Evolutionary conservation across 2,329 filamentous ascomycete species (phyloP).

Genomic region (Cladosporium sp.): DNA sequence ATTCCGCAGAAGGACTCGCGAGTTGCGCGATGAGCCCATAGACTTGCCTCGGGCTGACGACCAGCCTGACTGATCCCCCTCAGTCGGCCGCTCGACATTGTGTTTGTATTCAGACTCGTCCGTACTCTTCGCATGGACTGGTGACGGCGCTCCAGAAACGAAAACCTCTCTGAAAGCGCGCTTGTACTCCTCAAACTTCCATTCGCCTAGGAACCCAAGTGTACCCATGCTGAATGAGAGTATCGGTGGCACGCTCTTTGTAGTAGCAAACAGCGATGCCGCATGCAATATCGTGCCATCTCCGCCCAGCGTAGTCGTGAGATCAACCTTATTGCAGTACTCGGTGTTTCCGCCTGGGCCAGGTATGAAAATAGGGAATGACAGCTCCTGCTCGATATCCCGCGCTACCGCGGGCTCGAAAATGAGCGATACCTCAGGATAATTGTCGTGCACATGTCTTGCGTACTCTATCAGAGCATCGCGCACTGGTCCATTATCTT

Average conservation of each 20-base stretch:
- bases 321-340: slow-evolving; percentile 76
- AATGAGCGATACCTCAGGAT: slow-evolving; percentile 75
- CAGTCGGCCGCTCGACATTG: slow-evolving; percentile 13
- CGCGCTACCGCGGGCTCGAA: slow-evolving; percentile 74
- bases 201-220: slow-evolving; percentile 89
- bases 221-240: slow-evolving; percentile 97
- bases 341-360: slow-evolving; percentile 18
- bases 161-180: slow-evolving; percentile 88
- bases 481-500: slow-evolving; percentile 53
- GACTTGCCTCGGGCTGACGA: slow-evolving; percentile 72
- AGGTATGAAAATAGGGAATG: slow-evolving; percentile 66
- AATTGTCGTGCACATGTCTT: slow-evolving; percentile 70
- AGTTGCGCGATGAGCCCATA: slow-evolving; percentile 68
- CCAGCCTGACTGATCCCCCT: slow-evolving; percentile 53
- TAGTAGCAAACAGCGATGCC: slow-evolving; percentile 79
- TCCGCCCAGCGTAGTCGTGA: slow-evolving; percentile 85
- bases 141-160: slow-evolving; percentile 62
- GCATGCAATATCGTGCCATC: slow-evolving; percentile 88
- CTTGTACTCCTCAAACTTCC: slow-evolving; percentile 92
- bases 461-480: slow-evolving; percentile 56
- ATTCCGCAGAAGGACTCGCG: slow-evolving; percentile 80
- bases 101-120: slow-evolving; percentile 19
- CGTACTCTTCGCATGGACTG: slow-evolving; percentile 18
- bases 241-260: slow-evolving; percentile 78
- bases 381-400: slow-evolving; percentile 64